Evolutionary conservation across 768 basidiomycete species (phyloP).

Genomic region (Lactifluus volemus): DNA sequence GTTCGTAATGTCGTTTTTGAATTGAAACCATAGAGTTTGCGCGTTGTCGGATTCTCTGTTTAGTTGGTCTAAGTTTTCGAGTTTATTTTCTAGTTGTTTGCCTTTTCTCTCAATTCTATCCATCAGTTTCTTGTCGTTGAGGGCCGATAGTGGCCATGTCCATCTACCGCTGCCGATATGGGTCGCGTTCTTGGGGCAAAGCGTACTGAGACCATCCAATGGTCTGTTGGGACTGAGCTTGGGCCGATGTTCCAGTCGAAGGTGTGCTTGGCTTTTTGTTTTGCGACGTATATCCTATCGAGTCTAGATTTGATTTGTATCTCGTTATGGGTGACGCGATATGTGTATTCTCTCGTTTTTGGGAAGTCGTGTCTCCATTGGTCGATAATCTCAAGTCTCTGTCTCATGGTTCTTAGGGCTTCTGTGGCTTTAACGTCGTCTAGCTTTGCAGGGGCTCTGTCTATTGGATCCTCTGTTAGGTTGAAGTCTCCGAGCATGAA

Average conservation of each 20-base stretch:
- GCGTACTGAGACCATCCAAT: background rate
- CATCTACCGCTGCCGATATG: background rate
- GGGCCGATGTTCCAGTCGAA: background rate
- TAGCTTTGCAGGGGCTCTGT: background rate
- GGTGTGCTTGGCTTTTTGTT: background rate
- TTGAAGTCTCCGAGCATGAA: background rate
- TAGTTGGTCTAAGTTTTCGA: too few relatives aligned
- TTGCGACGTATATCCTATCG: background rate
- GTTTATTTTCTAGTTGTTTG: too few relatives aligned
- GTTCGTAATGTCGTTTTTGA: too few relatives aligned
- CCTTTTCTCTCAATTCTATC: background rate
- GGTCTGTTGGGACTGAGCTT: background rate
- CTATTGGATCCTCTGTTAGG: background rate
- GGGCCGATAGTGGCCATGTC: background rate
- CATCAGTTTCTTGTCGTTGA: background rate
- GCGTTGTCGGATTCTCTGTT: too few relatives aligned
- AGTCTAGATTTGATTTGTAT: background rate
- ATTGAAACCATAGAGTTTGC: too few relatives aligned
- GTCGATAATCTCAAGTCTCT: accelerated
- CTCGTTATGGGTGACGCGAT: background rate
- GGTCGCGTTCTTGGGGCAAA: background rate
- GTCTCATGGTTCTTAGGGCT: background rate
- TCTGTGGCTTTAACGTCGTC: background rate
- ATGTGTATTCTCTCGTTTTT: background rate
- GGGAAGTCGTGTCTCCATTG: background rate